A percentile compares a stretch with the other conserved stretches of the same genome.
These are phyloP conservation scores for Lasiosphaeria miniovina DNA, from an alignment of 495 filamentous ascomycete species.

Conservation along the genomic window DNA sequence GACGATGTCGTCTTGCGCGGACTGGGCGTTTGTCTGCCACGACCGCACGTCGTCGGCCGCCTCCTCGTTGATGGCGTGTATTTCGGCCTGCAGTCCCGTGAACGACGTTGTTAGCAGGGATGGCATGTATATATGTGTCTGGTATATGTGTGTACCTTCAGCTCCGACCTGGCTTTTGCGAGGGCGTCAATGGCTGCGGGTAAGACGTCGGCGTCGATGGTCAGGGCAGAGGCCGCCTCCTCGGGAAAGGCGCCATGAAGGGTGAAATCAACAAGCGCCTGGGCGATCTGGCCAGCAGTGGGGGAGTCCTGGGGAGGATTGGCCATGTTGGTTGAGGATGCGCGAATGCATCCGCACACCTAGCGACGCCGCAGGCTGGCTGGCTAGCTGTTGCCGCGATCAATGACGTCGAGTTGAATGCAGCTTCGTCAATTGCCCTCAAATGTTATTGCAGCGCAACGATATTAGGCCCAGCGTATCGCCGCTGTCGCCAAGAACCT, in stretches of 20 bases:
- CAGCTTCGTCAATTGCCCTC: too few species aligned
- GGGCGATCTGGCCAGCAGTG: conserved; percentile 45
- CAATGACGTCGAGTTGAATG: too few species aligned
- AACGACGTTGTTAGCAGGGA: too few species aligned
- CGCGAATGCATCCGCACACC: conserved; percentile 6
- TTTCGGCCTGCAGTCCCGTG: conserved; percentile 52
- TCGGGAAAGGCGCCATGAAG: conserved; percentile 71
- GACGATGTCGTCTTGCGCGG: conserved; percentile 78
- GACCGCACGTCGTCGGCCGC: conserved; percentile 73
- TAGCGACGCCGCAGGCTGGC: background rate
- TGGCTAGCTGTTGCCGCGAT: too few species aligned
- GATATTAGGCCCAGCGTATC: too few species aligned
- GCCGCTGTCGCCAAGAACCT: too few species aligned
- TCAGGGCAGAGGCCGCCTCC: conserved; percentile 64
- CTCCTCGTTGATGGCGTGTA: conserved; percentile 68
- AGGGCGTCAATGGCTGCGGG: conserved; percentile 63
- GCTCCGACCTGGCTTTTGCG: conserved; percentile 58
- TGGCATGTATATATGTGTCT: too few species aligned
- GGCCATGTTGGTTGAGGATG: conserved; percentile 20
- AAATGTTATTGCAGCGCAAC: too few species aligned
- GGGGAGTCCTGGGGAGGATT: conserved; percentile 3
- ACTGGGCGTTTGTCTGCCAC: conserved; percentile 80
- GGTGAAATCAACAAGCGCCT: conserved; percentile 70
- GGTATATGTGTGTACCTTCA: conserved; percentile 54
- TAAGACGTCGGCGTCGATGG: conserved; percentile 56